phyloP scores from a whole-genome alignment of 2,329 filamentous ascomycete genomes.

The Aspergillus eucalypticola region DNA sequence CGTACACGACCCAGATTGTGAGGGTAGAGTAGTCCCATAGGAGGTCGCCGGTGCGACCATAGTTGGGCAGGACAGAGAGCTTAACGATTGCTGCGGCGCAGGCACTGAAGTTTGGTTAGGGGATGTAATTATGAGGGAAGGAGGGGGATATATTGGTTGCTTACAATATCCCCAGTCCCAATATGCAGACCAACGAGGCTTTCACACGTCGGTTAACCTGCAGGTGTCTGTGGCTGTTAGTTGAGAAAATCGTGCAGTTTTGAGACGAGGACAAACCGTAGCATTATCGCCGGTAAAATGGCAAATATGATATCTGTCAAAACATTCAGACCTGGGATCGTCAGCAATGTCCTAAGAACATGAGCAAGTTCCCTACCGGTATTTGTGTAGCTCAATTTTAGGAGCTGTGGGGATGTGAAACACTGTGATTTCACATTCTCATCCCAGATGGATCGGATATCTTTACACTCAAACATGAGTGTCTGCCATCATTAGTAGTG shows the following conservation, averaged over 20 bases:
- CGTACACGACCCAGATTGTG: slow-evolving; percentile 49
- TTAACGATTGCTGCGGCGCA: slow-evolving; percentile 48
- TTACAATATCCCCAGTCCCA: slow-evolving; percentile 48
- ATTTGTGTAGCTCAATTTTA: slow-evolving; percentile 49
- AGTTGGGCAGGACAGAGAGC: slow-evolving; percentile 40
- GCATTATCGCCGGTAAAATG: slow-evolving; percentile 43
- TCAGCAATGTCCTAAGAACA: not conserved
- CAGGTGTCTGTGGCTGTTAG: slow-evolving; percentile 26
- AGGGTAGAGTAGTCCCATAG: slow-evolving; percentile 51
- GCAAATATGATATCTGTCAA: slow-evolving; percentile 46
- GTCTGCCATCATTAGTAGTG: slow-evolving; percentile 37
- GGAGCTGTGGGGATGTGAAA: slow-evolving; percentile 43
- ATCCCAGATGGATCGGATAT: slow-evolving; percentile 52
- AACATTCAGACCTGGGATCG: slow-evolving; percentile 33
- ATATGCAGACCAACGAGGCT: slow-evolving; percentile 38
- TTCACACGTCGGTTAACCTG: slow-evolving; percentile 43
- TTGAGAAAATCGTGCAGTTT: too few relatives aligned
- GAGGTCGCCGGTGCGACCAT: slow-evolving; percentile 45
- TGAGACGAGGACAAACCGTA: slow-evolving; percentile 26
- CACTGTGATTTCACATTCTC: slow-evolving; percentile 41
- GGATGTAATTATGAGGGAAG: not conserved
- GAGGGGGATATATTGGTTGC: not conserved
- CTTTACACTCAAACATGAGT: slow-evolving; percentile 51
- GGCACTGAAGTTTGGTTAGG: slow-evolving; percentile 27
- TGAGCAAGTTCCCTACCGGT: slow-evolving; percentile 17